A percentile compares a stretch with the other conserved stretches of the same genome.
Evolutionary conservation across 176 grass and related monocot genomes (phyloP).

Genomic region (Dendrocalamus sinicus): DNA sequence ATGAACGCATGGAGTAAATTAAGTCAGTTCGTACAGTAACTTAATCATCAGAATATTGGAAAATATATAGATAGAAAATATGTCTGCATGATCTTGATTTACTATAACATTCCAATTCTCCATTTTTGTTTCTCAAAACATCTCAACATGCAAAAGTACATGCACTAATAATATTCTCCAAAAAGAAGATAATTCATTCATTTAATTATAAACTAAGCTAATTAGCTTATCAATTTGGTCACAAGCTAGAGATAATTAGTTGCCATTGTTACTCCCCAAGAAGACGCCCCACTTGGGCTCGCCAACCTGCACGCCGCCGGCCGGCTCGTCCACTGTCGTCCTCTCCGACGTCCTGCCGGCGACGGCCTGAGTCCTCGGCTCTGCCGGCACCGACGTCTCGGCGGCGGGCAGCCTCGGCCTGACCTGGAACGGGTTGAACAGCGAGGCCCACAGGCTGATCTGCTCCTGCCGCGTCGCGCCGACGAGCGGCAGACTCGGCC

Average conservation of each 20-base stretch:
- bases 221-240: neutral
- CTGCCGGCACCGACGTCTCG: neutral
- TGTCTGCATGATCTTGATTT: neutral
- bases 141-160: neutral
- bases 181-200: neutral
- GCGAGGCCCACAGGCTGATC: slow-evolving; percentile 59
- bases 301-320: slow-evolving; percentile 13
- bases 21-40: neutral
- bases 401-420: slow-evolving; percentile 38
- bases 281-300: slow-evolving; percentile 58
- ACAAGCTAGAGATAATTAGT: neutral
- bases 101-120: neutral
- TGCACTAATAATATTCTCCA: neutral
- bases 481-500: slow-evolving; percentile 39
- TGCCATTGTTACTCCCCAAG: slow-evolving; percentile 31
- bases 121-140: neutral
- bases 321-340: slow-evolving; percentile 38
- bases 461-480: slow-evolving; percentile 57
- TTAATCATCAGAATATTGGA: neutral
- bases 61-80: neutral
- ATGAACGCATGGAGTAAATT: neutral
- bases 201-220: slow-evolving; percentile 19
- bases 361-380: slow-evolving; percentile 21
- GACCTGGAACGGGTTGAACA: slow-evolving; percentile 58
- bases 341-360: slow-evolving; percentile 37